Evolutionary conservation across 2,329 filamentous ascomycete species (phyloP).

Genomic region (Passalora sequoiae): DNA sequence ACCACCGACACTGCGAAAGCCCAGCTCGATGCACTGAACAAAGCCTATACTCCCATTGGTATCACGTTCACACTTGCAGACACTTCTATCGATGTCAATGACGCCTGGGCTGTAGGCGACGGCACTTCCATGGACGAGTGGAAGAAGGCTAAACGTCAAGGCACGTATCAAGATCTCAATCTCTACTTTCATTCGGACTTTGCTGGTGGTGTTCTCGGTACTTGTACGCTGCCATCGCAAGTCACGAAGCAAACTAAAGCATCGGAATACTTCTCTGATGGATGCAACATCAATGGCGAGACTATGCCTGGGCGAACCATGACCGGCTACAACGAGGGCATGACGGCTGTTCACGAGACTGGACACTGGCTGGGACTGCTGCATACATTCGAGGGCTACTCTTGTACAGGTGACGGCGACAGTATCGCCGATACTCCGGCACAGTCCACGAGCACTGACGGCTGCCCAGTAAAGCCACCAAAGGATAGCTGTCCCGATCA

Average conservation of each 20-base stretch:
- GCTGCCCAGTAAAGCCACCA: constrained; percentile 46
- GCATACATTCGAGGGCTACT: constrained; percentile 45
- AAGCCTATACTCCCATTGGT: constrained; percentile 45
- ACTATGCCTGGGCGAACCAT: constrained; percentile 52
- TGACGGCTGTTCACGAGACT: constrained; percentile 46
- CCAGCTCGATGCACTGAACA: constrained; percentile 40
- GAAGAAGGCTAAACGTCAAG: constrained; percentile 51
- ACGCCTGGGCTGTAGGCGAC: constrained; percentile 49
- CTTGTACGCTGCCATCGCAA: constrained; percentile 47
- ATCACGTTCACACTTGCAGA: constrained; percentile 49
- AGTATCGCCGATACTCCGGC: constrained; percentile 42
- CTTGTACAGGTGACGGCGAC: constrained; percentile 42
- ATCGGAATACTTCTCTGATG: constrained; percentile 46
- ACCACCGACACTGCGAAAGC: constrained; percentile 38
- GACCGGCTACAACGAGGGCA: constrained; percentile 46
- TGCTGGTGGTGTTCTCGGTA: constrained; percentile 45
- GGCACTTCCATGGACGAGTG: constrained; percentile 43
- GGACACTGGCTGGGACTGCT: constrained; percentile 47
- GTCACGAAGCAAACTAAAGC: constrained; percentile 32
- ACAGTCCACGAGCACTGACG: constrained; percentile 46
- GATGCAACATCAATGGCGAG: constrained; percentile 53
- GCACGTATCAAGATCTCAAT: constrained; percentile 52
- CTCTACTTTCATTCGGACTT: constrained; percentile 57
- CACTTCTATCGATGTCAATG: constrained; percentile 49
- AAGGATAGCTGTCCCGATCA: constrained; percentile 50